Evolutionary conservation across 1,284 basidiomycete species (phyloP).

Genomic region (Cystobasidium sp.): DNA sequence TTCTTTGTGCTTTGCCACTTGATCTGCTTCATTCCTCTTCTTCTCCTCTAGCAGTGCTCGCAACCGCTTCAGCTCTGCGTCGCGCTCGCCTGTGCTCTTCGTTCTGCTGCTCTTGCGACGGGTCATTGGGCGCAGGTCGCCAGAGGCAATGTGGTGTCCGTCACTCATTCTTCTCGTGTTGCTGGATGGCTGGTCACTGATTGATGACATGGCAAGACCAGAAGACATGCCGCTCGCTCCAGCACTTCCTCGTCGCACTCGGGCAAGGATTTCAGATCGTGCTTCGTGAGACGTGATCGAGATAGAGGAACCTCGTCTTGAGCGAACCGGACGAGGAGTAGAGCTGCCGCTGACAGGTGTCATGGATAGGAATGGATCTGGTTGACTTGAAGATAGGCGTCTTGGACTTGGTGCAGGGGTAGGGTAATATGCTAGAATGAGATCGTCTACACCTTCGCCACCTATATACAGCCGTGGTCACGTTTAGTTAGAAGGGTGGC

Average conservation of each 20-base stretch:
- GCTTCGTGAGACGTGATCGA: slow-evolving; percentile 33
- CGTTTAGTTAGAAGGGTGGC: slow-evolving; percentile 37
- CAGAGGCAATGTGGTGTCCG: slow-evolving; percentile 21
- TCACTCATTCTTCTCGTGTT: slow-evolving; percentile 37
- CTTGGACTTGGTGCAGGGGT: slow-evolving; percentile 51
- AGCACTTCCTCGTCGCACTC: slow-evolving; percentile 36
- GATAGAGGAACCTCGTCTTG: slow-evolving; percentile 40
- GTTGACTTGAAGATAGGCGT: slow-evolving; percentile 12
- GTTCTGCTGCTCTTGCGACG: slow-evolving; percentile 43
- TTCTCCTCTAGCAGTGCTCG: slow-evolving; percentile 25
- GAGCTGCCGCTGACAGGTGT: slow-evolving; percentile 41
- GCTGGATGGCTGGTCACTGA: slow-evolving; percentile 11
- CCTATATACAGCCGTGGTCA: slow-evolving; percentile 25
- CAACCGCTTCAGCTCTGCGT: slow-evolving; percentile 38
- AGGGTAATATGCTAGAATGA: slow-evolving; percentile 57
- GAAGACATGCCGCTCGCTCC: slow-evolving; percentile 23
- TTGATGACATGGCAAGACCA: slow-evolving; percentile 37
- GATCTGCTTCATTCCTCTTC: slow-evolving; percentile 16
- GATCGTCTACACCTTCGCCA: slow-evolving; percentile 53
- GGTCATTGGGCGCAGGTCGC: slow-evolving; percentile 16
- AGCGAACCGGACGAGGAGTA: slow-evolving; percentile 5
- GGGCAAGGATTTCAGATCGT: slow-evolving; percentile 27
- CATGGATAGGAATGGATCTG: slow-evolving; percentile 48
- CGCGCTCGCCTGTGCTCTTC: slow-evolving; percentile 47
- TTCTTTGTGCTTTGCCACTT: slow-evolving; percentile 47